Evolutionary conservation across 1,284 basidiomycete species (phyloP).

Genomic region (Moesziomyces antarcticus): DNA sequence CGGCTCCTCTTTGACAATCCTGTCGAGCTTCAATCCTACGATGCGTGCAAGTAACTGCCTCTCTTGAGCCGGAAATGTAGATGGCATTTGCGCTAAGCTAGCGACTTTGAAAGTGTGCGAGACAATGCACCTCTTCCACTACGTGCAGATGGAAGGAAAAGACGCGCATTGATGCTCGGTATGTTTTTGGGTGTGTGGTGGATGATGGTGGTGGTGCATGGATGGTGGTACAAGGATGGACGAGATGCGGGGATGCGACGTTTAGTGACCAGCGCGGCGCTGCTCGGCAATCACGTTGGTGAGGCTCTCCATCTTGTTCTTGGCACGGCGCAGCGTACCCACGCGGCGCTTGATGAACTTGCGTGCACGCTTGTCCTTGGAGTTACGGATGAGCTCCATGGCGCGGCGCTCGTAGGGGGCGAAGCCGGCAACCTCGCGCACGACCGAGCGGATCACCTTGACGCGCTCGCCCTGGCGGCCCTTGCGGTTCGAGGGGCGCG

Average conservation of each 20-base stretch:
- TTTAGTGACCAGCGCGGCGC: conserved; percentile 65
- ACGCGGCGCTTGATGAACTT: conserved; percentile 68
- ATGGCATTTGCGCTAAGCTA: neutral
- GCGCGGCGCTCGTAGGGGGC: conserved; percentile 98
- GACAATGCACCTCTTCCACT: neutral
- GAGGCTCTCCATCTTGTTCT: conserved; percentile 66
- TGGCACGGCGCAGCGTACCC: conserved; percentile 66
- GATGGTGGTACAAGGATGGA: conserved; percentile 13
- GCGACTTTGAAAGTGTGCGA: too few relatives aligned
- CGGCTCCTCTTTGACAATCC: neutral
- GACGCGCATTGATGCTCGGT: too few relatives aligned
- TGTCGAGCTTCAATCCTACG: neutral
- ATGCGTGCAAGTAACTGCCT: neutral
- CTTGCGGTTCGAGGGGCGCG: conserved; percentile 91
- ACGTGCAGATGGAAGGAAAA: too few relatives aligned
- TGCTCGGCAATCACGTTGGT: conserved; percentile 66
- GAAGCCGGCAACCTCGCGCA: conserved; percentile 79
- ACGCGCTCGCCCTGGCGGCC: conserved; percentile 78
- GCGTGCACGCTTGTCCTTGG: conserved; percentile 75
- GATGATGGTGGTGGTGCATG: too few relatives aligned
- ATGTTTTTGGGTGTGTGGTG: neutral
- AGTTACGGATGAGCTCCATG: conserved; percentile 98
- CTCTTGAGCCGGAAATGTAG: neutral
- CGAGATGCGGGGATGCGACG: neutral
- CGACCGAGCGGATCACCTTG: conserved; percentile 58